Evolutionary conservation across 495 filamentous ascomycete species (phyloP).

Genomic region (Poronia punctata): DNA sequence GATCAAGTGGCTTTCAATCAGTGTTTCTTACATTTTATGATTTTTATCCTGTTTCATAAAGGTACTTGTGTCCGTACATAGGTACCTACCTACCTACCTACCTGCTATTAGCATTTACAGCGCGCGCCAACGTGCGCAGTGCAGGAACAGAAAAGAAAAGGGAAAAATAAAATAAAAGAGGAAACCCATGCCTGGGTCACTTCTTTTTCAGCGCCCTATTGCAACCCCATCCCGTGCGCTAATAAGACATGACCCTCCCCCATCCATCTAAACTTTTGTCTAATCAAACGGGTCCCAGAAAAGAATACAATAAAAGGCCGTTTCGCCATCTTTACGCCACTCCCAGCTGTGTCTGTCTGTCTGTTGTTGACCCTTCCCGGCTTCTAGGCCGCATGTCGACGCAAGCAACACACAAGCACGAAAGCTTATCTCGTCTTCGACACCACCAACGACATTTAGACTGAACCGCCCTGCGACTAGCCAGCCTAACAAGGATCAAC

Average conservation of each 20-base stretch:
- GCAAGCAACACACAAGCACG: slow-evolving; percentile 8
- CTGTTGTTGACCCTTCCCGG: slow-evolving; percentile 12
- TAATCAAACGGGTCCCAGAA: slow-evolving; percentile 17
- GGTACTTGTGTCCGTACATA: too few relatives aligned
- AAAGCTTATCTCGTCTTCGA: slow-evolving; percentile 5
- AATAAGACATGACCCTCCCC: slow-evolving; percentile 4
- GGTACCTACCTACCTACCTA: too few relatives aligned
- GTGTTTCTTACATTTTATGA: too few relatives aligned
- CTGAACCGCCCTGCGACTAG: slow-evolving; percentile 8
- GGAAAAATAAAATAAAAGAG: background rate
- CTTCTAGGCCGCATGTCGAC: slow-evolving; percentile 14
- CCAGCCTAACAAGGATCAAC: slow-evolving; percentile 3
- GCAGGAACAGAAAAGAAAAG: slow-evolving; percentile 9
- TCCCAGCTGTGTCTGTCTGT: slow-evolving; percentile 6
- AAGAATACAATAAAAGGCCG: slow-evolving; percentile 12
- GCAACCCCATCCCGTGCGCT: slow-evolving; percentile 10
- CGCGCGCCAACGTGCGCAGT: too few relatives aligned
- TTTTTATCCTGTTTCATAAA: too few relatives aligned
- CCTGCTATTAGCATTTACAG: slow-evolving; percentile 4
- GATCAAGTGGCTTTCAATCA: too few relatives aligned
- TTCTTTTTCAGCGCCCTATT: slow-evolving; percentile 2
- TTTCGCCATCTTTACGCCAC: slow-evolving; percentile 21
- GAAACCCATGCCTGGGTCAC: slow-evolving; percentile 3
- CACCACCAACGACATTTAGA: slow-evolving; percentile 12
- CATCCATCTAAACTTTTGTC: slow-evolving; percentile 8